Conservation (phyloP, 345 rosid genomes). For the Dipteronia dyeriana region DNA sequence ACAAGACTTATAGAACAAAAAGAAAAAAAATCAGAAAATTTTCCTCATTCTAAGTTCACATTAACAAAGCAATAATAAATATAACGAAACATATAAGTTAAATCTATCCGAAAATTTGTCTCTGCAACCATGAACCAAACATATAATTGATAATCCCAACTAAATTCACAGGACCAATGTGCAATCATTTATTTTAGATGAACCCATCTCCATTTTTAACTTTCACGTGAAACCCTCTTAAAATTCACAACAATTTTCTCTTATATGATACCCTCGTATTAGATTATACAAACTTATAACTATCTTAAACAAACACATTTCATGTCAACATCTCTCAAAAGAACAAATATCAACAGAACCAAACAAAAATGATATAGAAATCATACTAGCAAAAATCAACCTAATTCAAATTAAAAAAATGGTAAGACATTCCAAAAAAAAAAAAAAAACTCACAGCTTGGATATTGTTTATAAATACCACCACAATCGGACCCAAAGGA, state of each 20-base stretch:
- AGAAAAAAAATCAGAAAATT: background rate
- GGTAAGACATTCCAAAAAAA: background rate
- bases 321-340: background rate
- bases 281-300: background rate
- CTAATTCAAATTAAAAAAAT: background rate
- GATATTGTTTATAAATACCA: slow-evolving; percentile 16
- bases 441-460: slow-evolving; percentile 29
- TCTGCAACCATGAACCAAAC: background rate
- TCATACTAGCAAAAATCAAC: too few relatives aligned
- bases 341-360: background rate
- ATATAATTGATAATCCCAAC: slow-evolving; percentile 7
- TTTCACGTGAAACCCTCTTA: slow-evolving; percentile 10
- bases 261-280: background rate
- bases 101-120: background rate
- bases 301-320: background rate
- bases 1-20: background rate
- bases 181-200: background rate
- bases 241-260: background rate
- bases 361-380: background rate
- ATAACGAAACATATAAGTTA: background rate
- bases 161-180: background rate
- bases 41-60: background rate
- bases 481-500: slow-evolving; percentile 24
- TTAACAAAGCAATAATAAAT: background rate
- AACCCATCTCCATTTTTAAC: background rate